These are phyloP conservation scores for Euphrasia confusa DNA, from an alignment of 257 asterid genomes.

Conservation along the genomic window DNA sequence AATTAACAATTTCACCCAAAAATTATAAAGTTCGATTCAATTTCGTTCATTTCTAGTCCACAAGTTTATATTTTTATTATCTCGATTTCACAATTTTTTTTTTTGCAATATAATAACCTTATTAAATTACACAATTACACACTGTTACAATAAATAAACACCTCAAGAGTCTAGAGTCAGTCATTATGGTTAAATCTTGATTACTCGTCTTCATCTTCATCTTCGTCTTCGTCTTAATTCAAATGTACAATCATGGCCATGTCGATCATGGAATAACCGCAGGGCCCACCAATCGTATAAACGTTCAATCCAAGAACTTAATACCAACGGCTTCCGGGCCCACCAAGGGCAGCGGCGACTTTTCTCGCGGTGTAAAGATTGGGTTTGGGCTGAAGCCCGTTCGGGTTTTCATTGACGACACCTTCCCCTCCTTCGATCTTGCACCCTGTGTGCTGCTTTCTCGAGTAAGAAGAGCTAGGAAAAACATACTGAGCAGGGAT, in stretches of 20 bases:
- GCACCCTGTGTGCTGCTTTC: conserved; percentile 37
- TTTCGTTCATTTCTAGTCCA: no score
- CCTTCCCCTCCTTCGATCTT: conserved; percentile 36
- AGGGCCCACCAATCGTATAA: background rate
- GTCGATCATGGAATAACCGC: background rate
- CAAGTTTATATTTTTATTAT: no score
- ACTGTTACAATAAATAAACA: no score
- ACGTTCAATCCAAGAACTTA: conserved; percentile 18
- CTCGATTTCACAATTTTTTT: no score
- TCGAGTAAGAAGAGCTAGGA: conserved; percentile 50
- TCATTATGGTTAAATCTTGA: background rate
- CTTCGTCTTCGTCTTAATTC: background rate
- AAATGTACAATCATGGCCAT: conserved; percentile 17
- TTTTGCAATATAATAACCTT: no score
- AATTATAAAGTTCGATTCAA: no score
- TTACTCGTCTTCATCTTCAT: background rate
- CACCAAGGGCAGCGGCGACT: conserved; percentile 45
- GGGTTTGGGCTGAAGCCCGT: conserved; percentile 42
- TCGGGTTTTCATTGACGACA: conserved; percentile 27
- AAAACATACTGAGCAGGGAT: conserved; percentile 51
- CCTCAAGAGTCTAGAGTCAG: background rate
- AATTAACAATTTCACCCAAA: no score
- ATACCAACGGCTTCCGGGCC: conserved; percentile 45
- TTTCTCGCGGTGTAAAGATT: conserved; percentile 42
- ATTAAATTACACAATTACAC: no score